phyloP scores from a whole-genome alignment of 192 early-diverging fungal genomes.

The Rhizoclosmatium sp. region DNA sequence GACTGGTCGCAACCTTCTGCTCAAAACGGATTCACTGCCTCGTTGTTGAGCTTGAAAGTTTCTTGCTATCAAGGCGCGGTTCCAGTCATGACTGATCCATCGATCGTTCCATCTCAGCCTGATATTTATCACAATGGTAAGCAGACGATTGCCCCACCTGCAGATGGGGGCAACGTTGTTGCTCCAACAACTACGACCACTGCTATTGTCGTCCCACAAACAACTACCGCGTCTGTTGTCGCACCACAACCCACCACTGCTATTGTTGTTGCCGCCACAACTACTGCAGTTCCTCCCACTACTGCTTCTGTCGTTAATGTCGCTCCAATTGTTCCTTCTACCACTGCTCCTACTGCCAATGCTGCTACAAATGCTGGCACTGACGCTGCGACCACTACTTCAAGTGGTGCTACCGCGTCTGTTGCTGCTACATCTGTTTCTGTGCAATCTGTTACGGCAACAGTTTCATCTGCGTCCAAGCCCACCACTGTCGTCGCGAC shows the following conservation, averaged over 20 bases:
- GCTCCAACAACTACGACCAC: no score
- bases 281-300: neutral
- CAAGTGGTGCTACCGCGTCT: neutral
- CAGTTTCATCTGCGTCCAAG: no score
- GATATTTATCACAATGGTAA: neutral
- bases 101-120: constrained; percentile 1
- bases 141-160: neutral
- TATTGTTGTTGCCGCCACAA: neutral
- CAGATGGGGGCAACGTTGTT: no score
- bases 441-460: neutral
- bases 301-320: neutral
- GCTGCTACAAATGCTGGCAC: neutral
- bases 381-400: neutral
- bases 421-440: neutral
- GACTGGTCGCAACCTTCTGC: neutral
- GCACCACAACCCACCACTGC: neutral
- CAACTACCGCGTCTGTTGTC: neutral
- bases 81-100: constrained; percentile 4
- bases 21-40: constrained; percentile 1
- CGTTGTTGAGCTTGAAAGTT: constrained; percentile 14
- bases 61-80: constrained; percentile 18
- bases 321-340: neutral
- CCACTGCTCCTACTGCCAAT: neutral
- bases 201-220: no score
- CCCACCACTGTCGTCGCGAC: no score